Base-by-base conservation (phyloP, 2,329 filamentous ascomycete genomes). In the Pseudogymnoascus sp. region DNA sequence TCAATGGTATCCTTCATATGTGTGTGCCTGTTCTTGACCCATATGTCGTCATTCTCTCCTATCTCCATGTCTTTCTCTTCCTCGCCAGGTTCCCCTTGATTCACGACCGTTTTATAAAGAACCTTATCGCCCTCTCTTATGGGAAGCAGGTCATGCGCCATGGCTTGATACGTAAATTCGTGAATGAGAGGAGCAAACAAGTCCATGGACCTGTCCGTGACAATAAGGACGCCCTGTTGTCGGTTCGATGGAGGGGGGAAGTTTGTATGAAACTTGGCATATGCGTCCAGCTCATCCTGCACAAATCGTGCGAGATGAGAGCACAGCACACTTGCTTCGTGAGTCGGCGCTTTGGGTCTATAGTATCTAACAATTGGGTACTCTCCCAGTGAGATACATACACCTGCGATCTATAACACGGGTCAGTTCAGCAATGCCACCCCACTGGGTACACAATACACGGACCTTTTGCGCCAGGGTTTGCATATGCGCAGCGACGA, bases 1-100 rank as follows among this genome's bases (percentile, higher is more conserved):
- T 93, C 90, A 68, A 97, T 92, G 2, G 94, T 94, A 72, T 97
- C 92, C 73, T 96, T 96, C 94, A 99, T 99, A 75, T 99, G 94
- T 59, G 86, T 83, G 75, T 99, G 94, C 60, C 94, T 83, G 71
- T 96, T 96, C 63, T 94, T 90, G 22, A 96, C 87, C 94, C 94
- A 99, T 53, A 99, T 89, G 71, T 87, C 89, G 76, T 99, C 94
- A 69, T 90, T 89, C 66, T 99, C 94, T 33, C 82, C 81, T 57
- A 99, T 88, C 68, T 96, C 91, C 81, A 96, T 89, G 47, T 97
- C 92, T 72, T 95, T 96, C 63, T 89, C 84, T 72, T 95, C 85
- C 28, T 87, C 83, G 41, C 87, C 83, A 0, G 78, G 75, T 3
- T 82, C 80, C 8, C 88, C 90, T 67, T 91, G 84, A 66, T 96